Percentiles rank a stretch among this genome's conserved stretches.
phyloP scores from a whole-genome alignment of 495 filamentous ascomycete genomes.

The Aspergillus nidulans region DNA sequence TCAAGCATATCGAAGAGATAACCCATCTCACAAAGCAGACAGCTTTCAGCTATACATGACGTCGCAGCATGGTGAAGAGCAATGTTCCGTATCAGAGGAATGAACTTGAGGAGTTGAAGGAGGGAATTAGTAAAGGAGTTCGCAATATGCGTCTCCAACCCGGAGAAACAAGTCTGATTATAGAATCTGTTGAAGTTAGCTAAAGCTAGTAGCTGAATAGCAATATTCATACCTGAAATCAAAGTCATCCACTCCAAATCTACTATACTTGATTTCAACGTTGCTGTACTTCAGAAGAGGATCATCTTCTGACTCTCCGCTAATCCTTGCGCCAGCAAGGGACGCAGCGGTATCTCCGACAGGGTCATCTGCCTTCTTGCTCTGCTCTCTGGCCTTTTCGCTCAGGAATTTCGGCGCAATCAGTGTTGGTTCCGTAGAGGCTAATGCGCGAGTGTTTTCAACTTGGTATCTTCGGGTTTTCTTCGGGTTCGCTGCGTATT shows the following conservation, averaged over 20 bases:
- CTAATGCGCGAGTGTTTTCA: conserved; percentile 63
- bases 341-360: conserved; percentile 61
- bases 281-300: conserved; percentile 83
- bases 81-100: conserved; percentile 80
- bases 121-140: conserved; percentile 96
- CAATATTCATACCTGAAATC: conserved; percentile 70
- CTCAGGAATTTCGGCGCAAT: conserved; percentile 85
- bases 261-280: conserved; percentile 95
- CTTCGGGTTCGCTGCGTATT: conserved; percentile 72
- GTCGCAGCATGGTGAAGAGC: conserved; percentile 87
- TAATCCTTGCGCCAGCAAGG: conserved; percentile 54
- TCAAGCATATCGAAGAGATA: conserved; percentile 98
- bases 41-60: conserved; percentile 72
- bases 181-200: conserved; percentile 59
- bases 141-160: conserved; percentile 89
- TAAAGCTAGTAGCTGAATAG: background rate
- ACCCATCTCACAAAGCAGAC: conserved; percentile 89
- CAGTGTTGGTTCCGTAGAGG: conserved; percentile 48
- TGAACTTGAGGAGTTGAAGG: conserved; percentile 86
- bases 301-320: conserved; percentile 60
- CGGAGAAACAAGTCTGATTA: conserved; percentile 86
- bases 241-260: conserved; percentile 95
- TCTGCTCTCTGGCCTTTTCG: conserved; percentile 74
- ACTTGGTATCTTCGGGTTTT: conserved; percentile 72
- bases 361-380: conserved; percentile 47